Percentiles rank a stretch among this genome's conserved stretches.
Evolutionary conservation across 169 alveolate genomes (phyloP).

Genomic region (Plasmodium billcollinsi): DNA sequence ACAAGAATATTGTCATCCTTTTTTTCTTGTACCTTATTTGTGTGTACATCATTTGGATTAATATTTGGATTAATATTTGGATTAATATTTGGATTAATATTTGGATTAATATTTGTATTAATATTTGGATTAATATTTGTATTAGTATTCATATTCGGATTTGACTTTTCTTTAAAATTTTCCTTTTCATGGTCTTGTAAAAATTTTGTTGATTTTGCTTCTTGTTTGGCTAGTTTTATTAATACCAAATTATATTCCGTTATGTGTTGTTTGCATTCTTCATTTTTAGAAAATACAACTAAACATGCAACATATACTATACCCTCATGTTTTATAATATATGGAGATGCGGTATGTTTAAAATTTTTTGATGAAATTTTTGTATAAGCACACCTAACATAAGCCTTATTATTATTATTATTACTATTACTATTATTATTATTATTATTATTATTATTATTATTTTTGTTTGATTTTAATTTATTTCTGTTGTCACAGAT

Average conservation of each 20-base stretch:
- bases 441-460: not conserved
- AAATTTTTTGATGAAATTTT: constrained; percentile 43
- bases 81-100: too few species aligned
- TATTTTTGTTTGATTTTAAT: too few species aligned
- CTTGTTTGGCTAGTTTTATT: constrained; percentile 47
- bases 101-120: not conserved
- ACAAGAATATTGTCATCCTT: too few species aligned
- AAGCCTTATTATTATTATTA: not conserved
- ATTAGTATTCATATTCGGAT: too few species aligned
- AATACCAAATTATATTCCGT: constrained; percentile 53
- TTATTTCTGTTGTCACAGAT: not conserved
- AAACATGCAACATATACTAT: constrained; percentile 41
- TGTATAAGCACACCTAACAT: constrained; percentile 46
- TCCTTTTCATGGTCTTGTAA: too few species aligned
- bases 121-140: not conserved
- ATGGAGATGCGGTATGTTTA: constrained; percentile 39
- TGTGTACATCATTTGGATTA: not conserved
- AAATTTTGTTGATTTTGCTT: not conserved
- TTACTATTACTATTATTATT: not conserved
- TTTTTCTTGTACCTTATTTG: too few species aligned
- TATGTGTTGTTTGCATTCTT: constrained; percentile 39
- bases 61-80: too few species aligned
- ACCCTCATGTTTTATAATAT: constrained; percentile 27
- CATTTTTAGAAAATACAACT: constrained; percentile 21
- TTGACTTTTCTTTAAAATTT: not conserved